A percentile compares a stretch with the other conserved stretches of the same genome.
phyloP scores from a whole-genome alignment of 164 flowering plant species.

The Nymphaea thermarum region DNA sequence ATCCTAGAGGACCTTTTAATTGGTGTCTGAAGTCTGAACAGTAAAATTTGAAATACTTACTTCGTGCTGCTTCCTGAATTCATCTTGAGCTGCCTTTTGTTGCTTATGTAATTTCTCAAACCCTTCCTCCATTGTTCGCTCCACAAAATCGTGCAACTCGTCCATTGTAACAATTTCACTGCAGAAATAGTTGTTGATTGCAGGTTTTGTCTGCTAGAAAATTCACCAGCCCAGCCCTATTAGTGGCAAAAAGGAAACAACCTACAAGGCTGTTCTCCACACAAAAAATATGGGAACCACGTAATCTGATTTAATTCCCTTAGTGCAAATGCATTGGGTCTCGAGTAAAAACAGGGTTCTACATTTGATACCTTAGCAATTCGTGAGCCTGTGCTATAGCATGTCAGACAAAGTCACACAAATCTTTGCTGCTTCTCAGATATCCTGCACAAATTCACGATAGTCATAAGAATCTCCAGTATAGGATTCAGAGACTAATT shows the following conservation, averaged over 20 bases:
- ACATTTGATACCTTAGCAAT: not conserved
- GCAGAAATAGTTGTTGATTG: too few relatives aligned
- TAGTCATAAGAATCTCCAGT: not conserved
- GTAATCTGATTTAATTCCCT: too few relatives aligned
- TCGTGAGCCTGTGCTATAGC: not conserved
- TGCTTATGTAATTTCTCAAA: not conserved
- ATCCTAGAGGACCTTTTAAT: not conserved
- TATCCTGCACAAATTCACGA: not conserved
- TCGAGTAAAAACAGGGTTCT: not conserved
- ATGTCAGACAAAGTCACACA: not conserved
- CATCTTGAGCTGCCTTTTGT: not conserved
- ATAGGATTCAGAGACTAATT: too few relatives aligned
- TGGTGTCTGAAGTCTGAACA: not conserved
- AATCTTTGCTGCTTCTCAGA: not conserved
- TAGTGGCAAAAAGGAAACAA: too few relatives aligned
- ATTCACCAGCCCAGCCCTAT: too few relatives aligned
- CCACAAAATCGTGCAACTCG: not conserved
- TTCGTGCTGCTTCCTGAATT: not conserved
- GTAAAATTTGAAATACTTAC: not conserved
- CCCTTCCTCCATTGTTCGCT: not conserved
- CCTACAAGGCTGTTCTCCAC: too few relatives aligned
- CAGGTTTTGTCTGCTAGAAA: too few relatives aligned
- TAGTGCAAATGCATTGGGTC: not conserved
- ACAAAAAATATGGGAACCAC: too few relatives aligned
- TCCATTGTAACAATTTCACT: not conserved